Evolutionary conservation across 169 alveolate genomes (phyloP), one percentile per base, ranked within the genome.

Genomic region (Eimeria tenella): DNA sequence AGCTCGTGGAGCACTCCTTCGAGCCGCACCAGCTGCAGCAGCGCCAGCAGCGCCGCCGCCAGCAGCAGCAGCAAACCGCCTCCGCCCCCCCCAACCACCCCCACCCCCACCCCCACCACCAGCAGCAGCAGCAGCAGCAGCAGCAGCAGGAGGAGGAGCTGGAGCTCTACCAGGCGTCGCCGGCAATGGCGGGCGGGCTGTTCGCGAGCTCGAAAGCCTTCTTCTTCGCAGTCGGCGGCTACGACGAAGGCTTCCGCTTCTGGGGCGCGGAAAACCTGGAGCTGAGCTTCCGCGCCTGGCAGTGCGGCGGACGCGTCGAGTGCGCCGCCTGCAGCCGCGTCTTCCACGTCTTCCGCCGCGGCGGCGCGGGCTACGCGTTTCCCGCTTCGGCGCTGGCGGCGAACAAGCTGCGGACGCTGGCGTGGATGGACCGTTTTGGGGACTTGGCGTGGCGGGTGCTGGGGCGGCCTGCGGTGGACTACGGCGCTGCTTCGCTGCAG

Each of bases 201-300:
- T 95, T 96, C 56, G 97, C 97, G 0, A 96, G 96, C 0, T 73
- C 95, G 21, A 94, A 75, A 21, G 95, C 68, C 31, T 96, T 93
- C 68, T 96, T 96, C 52, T 93, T 91, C 73, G 81, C 94, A 52
- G 84, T 94, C n/a, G 97, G 97, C 0, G 96, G 95, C 23, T 96
- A 96, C 79, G 97, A 96, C 89, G 96, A 81, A 31, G 92, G 91
- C 19, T 94, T 96, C 65, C 81, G n/a, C 56, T 90, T 91, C 60
- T 96, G 97, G 97, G 97, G 97, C 4, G 92, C 97, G 9, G 97
- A 96, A 52, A 96, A 96, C 89, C 91, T 96, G 17, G 97, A 96
- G 49, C 94, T 95, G 25, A 91, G 96, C 49, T 96, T 96, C 92
- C 75, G 97, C 65, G 74, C 93, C 65, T 96, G 97, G 97, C 96